Percentiles rank a stretch among this genome's conserved stretches.
Evolutionary conservation across 768 basidiomycete genomes (phyloP).

Genomic region (Polyporus arcularius): DNA sequence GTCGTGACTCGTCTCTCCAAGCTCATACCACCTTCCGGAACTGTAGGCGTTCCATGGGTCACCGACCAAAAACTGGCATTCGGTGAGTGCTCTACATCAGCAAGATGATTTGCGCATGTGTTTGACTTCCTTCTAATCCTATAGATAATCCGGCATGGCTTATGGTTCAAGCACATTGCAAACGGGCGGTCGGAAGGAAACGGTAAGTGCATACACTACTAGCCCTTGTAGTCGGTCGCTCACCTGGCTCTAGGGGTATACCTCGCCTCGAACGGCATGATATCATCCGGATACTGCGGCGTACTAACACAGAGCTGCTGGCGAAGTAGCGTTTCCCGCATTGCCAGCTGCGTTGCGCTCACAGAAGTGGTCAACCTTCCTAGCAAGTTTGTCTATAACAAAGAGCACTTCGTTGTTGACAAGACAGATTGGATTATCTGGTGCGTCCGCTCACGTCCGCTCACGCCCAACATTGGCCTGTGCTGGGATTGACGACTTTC

Average conservation of each 20-base stretch:
- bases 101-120: too few relatives aligned
- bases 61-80: slow-evolving; percentile 68
- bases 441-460: slow-evolving; percentile 34
- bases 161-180: slow-evolving; percentile 59
- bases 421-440: slow-evolving; percentile 74
- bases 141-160: slow-evolving; percentile 71
- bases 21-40: too few relatives aligned
- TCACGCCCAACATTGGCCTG: too few relatives aligned
- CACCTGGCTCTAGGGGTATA: slow-evolving; percentile 53
- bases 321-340: slow-evolving; percentile 51
- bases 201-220: slow-evolving; percentile 39
- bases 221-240: neutral
- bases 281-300: slow-evolving; percentile 51
- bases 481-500: neutral
- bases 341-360: slow-evolving; percentile 55
- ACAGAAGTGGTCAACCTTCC: slow-evolving; percentile 70
- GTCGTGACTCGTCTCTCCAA: too few relatives aligned
- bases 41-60: slow-evolving; percentile 72
- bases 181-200: slow-evolving; percentile 67
- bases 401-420: slow-evolving; percentile 58
- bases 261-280: slow-evolving; percentile 56
- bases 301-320: slow-evolving; percentile 37
- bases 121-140: neutral
- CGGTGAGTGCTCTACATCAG: slow-evolving; percentile 38
- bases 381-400: slow-evolving; percentile 48